These are phyloP conservation scores for Fusarium udum DNA, from an alignment of 2,329 filamentous ascomycete genomes.

Conservation along the genomic window DNA sequence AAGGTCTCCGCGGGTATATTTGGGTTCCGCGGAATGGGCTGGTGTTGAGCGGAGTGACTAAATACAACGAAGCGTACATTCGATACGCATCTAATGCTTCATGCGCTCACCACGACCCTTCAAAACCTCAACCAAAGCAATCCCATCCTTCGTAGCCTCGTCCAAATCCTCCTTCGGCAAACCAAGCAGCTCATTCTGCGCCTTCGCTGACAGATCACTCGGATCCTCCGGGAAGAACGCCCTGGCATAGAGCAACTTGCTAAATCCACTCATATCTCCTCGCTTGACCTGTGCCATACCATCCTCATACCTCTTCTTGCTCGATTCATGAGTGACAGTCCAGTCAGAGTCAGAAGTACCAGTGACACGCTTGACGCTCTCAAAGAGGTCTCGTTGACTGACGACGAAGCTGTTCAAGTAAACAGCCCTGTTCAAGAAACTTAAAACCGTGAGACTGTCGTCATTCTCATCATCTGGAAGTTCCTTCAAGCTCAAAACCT, in stretches of 20 bases:
- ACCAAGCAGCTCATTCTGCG: constrained; percentile 59
- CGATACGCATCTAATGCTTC: constrained; percentile 8
- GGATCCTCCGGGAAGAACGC: constrained; percentile 54
- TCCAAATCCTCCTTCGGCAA: constrained; percentile 65
- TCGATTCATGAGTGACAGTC: constrained; percentile 60
- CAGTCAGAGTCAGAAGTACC: constrained; percentile 67
- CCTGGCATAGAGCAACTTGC: constrained; percentile 60
- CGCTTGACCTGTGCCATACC: constrained; percentile 54
- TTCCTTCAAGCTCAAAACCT: constrained; percentile 57
- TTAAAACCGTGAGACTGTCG: constrained; percentile 48
- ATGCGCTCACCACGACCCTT: constrained; percentile 24
- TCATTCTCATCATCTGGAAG: constrained; percentile 51
- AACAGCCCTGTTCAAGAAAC: constrained; percentile 55
- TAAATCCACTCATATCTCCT: constrained; percentile 55
- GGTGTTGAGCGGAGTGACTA: background rate
- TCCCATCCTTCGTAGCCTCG: constrained; percentile 57
- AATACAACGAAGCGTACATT: accelerated
- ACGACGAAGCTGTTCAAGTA: constrained; percentile 66
- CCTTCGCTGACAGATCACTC: constrained; percentile 50
- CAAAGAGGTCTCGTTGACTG: constrained; percentile 71
- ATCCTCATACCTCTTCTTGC: constrained; percentile 57
- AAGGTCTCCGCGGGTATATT: accelerated
- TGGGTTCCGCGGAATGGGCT: accelerated
- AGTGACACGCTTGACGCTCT: constrained; percentile 65
- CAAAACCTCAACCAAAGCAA: constrained; percentile 52